A percentile compares a stretch with the other conserved stretches of the same genome.
phyloP scores from a whole-genome alignment of 306 rosid genomes.

The Crataegus laevigata region DNA sequence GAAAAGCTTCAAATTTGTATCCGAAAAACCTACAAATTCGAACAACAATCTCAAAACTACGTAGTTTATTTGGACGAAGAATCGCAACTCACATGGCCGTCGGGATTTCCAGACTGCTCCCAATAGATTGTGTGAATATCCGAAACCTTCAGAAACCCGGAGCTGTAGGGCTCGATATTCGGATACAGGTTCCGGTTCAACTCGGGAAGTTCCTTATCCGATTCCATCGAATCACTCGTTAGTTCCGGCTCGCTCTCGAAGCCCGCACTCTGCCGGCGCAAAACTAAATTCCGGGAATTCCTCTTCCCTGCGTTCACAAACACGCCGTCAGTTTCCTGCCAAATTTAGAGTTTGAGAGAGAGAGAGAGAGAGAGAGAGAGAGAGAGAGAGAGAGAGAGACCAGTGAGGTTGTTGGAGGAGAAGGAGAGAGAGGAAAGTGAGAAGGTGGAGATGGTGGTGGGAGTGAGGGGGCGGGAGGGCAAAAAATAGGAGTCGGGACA shows the following conservation, averaged over 20 bases:
- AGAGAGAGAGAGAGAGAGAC: conserved; percentile 4
- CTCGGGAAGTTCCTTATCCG: conserved; percentile 34
- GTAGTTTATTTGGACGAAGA: not conserved
- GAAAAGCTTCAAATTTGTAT: not conserved
- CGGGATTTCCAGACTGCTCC: conserved; percentile 91
- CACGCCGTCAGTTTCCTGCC: conserved; percentile 12
- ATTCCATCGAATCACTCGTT: conserved; percentile 40
- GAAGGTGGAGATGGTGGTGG: conserved; percentile 1
- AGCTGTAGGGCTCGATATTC: conserved; percentile 48
- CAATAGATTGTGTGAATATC: conserved; percentile 74
- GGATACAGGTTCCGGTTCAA: conserved; percentile 50
- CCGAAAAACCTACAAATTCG: too few relatives aligned
- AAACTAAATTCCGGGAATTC: conserved; percentile 17
- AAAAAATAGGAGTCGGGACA: conserved; percentile 2
- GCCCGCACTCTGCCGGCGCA: conserved; percentile 29
- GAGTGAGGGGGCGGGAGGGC: conserved; percentile 12
- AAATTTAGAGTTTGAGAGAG: not conserved
- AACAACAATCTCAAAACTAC: not conserved
- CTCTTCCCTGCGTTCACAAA: conserved; percentile 26
- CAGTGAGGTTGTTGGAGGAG: conserved; percentile 5
- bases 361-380: not conserved
- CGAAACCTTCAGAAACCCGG: conserved; percentile 72
- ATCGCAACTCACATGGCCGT: conserved; percentile 64
- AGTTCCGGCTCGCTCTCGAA: conserved; percentile 28
- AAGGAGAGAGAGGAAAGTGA: not conserved